Evolutionary conservation across 257 asterid species (phyloP).

Genomic region (Misopates orontium): DNA sequence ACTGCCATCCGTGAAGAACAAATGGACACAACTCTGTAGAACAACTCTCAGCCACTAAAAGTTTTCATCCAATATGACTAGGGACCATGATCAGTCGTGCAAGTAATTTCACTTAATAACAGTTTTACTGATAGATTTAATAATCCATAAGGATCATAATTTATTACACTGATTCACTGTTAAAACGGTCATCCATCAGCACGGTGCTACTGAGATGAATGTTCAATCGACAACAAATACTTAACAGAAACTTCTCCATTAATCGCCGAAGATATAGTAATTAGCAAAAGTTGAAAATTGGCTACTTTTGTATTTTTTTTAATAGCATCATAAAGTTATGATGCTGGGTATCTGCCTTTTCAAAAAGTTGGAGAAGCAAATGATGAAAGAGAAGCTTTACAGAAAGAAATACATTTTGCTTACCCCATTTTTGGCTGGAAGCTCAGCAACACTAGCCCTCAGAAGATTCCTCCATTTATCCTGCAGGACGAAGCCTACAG

Average conservation of each 20-base stretch:
- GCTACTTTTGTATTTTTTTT: not conserved
- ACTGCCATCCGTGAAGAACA: constrained; percentile 5
- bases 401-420: constrained; percentile 33
- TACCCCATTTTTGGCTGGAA: constrained; percentile 74
- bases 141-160: not conserved
- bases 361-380: constrained; percentile 7
- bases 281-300: not conserved
- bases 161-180: not conserved
- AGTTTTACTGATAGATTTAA: not conserved
- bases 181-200: not conserved
- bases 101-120: too few relatives aligned
- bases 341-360: constrained; percentile 2
- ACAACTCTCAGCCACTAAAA: not conserved
- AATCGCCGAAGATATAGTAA: not conserved
- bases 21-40: not conserved
- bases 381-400: constrained; percentile 10
- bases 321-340: not conserved
- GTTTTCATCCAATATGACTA: constrained; percentile 3
- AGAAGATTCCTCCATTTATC: constrained; percentile 99
- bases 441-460: constrained; percentile 79
- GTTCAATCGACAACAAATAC: constrained; percentile 3
- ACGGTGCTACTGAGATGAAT: not conserved
- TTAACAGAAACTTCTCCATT: not conserved
- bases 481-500: constrained; percentile 40
- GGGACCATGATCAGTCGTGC: too few relatives aligned